Percentiles rank a stretch among this genome's conserved stretches.
phyloP scores from a whole-genome alignment of 2,329 filamentous ascomycete species.

The Elsinoe australis region DNA sequence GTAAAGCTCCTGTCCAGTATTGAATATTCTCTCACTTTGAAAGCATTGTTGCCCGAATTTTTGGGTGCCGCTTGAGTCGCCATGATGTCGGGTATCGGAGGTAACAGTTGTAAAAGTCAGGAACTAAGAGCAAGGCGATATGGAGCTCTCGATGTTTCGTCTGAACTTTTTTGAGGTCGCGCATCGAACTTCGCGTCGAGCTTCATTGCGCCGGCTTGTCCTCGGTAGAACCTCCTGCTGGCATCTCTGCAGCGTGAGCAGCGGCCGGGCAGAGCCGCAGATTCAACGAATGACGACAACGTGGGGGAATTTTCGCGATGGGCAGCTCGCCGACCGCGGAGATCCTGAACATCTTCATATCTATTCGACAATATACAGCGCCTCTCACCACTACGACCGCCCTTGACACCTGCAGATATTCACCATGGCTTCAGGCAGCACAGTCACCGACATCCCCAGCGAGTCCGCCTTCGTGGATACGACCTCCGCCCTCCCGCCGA shows the following conservation, averaged over 20 bases:
- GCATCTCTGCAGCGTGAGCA: not conserved
- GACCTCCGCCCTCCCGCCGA: conserved; percentile 56
- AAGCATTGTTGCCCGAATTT: conserved; percentile 54
- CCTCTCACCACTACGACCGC: not conserved
- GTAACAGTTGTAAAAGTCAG: not conserved
- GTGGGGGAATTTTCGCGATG: conserved; percentile 15
- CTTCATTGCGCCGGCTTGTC: conserved; percentile 13
- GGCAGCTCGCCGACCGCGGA: conserved; percentile 8
- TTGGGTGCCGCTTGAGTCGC: conserved; percentile 38
- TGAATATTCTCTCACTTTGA: conserved; percentile 47
- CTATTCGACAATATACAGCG: not conserved
- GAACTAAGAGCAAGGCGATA: too few relatives aligned
- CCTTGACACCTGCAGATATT: not conserved
- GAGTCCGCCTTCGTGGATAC: conserved; percentile 66
- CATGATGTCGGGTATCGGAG: conserved; percentile 23
- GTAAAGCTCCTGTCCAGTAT: not conserved
- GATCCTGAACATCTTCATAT: not conserved
- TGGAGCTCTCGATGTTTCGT: not conserved
- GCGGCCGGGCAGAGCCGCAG: not conserved
- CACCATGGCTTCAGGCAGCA: conserved; percentile 28
- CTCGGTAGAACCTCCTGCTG: not conserved
- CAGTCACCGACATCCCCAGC: conserved; percentile 67
- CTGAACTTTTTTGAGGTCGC: conserved; percentile 17
- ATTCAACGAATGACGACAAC: conserved; percentile 6
- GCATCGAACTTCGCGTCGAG: conserved; percentile 9